Conservation (phyloP, 1,284 basidiomycete genomes). For the Cutaneotrichosporon sp. region DNA sequence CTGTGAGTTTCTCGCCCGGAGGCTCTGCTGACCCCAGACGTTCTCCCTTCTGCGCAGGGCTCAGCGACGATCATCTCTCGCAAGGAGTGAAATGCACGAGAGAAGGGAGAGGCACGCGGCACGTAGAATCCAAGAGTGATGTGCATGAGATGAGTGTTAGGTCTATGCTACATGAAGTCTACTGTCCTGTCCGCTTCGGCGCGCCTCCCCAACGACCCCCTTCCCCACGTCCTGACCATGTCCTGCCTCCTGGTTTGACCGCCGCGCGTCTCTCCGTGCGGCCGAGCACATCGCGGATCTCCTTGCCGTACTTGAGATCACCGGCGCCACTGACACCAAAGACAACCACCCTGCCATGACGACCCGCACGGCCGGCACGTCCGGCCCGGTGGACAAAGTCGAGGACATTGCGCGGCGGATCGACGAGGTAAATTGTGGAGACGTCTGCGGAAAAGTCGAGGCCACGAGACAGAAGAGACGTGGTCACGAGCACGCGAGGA, state of each 20-base stretch:
- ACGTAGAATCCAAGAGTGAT: neutral
- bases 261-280: slow-evolving; percentile 9
- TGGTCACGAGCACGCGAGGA: slow-evolving; percentile 70
- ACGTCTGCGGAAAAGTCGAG: slow-evolving; percentile 75
- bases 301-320: slow-evolving; percentile 21
- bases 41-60: slow-evolving; percentile 24
- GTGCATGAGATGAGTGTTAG: neutral
- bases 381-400: slow-evolving; percentile 88
- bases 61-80: slow-evolving; percentile 20
- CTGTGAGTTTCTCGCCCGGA: slow-evolving; percentile 60
- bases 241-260: slow-evolving; percentile 16
- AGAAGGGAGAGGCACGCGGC: too few species aligned
- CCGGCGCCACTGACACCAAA: slow-evolving; percentile 40
- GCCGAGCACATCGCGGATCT: slow-evolving; percentile 24
- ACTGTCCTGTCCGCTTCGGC: neutral
- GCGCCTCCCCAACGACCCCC: too few species aligned
- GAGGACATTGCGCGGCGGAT: slow-evolving; percentile 76
- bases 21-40: slow-evolving; percentile 7
- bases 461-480: slow-evolving; percentile 83
- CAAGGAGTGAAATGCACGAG: slow-evolving; percentile 24
- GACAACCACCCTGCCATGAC: slow-evolving; percentile 58
- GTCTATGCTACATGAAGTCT: neutral
- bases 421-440: slow-evolving; percentile 73
- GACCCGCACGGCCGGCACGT: slow-evolving; percentile 58
- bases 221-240: slow-evolving; percentile 6